Evolutionary conservation across 2,329 filamentous ascomycete genomes (phyloP), one percentile per base, ranked within the genome.

Genomic region (Graphilbum fragrans): DNA sequence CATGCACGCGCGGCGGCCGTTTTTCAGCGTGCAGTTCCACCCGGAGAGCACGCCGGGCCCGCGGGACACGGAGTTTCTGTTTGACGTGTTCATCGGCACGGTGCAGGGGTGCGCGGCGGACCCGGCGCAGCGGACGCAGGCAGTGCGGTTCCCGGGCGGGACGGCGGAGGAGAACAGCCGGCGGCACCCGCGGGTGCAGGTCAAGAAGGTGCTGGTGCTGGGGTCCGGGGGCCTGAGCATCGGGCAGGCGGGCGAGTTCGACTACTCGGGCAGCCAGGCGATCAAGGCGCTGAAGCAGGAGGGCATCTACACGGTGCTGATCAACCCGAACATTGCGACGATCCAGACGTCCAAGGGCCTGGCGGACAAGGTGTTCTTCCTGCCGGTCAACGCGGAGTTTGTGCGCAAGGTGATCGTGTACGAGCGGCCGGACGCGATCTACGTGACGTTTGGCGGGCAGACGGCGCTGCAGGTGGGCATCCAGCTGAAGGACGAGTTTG

Each of bases 21-120:
- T 90, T 67, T 98, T 98, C 72, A 95, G 87, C 69, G 92, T 96
- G n/a, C 92, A 98, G 59, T 98, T 98, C 67, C 92, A 98, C 58
- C 92, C 92, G 0, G 92, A 98, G 64, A 94, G 88, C 68, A 93
- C 87, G 1, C 92, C 92, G 3, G 92, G 92, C 44, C 92, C 92
- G 39, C 77, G 86, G 29, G 92, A 98, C 58, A 98, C 92, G 22
- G 92, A 98, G 60, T 95, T 85, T 58, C 72, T 98, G 21, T 98
- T 98, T 50, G 88, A 98, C 61, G 86, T 96, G 48, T 98, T 98
- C 68, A 84, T 98, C 57, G 67, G 82, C 63, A 83, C 87, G 18
- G 85, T 96, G 50, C 68, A 75, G 56, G 73, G 81, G 52, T 82
- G 82, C 44, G 69, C 87, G 37, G 64, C 73, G 42, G 79, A 87